A percentile compares a stretch with the other conserved stretches of the same genome.
phyloP scores from a whole-genome alignment of 306 rosid genomes.

The Corylus americana region DNA sequence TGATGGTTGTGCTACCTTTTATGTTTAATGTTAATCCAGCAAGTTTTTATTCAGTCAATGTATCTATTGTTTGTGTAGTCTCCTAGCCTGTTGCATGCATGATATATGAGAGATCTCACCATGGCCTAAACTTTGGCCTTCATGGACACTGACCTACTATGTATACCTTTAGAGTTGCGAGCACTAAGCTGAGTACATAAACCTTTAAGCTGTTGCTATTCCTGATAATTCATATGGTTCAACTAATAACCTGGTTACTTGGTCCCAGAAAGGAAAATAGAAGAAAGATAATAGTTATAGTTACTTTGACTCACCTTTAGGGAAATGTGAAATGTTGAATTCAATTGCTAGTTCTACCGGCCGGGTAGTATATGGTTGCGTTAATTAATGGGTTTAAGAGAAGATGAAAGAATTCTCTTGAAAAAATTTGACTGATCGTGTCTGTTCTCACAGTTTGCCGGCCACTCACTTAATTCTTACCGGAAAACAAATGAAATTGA shows the following conservation, averaged over 20 bases:
- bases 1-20: not conserved
- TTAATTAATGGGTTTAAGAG: not conserved
- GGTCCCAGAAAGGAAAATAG: constrained; percentile 8
- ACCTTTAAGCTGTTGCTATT: not conserved
- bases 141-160: not conserved
- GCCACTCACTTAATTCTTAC: too few relatives aligned
- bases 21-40: not conserved
- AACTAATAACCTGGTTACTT: constrained; percentile 6
- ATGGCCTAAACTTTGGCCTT: not conserved
- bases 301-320: not conserved
- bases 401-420: not conserved
- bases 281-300: not conserved
- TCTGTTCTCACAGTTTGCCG: not conserved
- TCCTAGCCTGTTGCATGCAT: not conserved
- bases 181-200: not conserved
- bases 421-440: not conserved
- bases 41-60: not conserved
- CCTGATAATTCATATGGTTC: not conserved
- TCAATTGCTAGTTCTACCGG: not conserved
- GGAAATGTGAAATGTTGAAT: not conserved
- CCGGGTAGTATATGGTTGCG: not conserved
- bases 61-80: not conserved
- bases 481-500: too few relatives aligned
- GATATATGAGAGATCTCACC: not conserved
- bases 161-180: not conserved